Conservation (phyloP, 257 asterid genomes). For the Cynanchum wilfordii region DNA sequence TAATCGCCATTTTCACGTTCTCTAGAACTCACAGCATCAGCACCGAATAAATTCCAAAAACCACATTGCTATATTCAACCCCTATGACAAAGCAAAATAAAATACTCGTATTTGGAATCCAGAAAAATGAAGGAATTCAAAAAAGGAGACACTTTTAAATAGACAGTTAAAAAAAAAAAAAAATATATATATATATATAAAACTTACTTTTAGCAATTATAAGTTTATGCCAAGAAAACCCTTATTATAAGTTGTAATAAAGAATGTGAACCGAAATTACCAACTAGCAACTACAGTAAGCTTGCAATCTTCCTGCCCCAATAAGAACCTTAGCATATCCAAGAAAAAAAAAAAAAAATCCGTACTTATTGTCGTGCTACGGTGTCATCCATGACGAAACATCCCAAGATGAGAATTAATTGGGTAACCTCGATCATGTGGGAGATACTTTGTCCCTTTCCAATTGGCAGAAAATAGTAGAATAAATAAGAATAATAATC, state of each 20-base stretch:
- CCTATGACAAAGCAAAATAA: not conserved
- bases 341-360: not conserved
- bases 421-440: no score
- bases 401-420: not conserved
- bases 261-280: no score
- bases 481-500: not conserved
- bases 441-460: no score
- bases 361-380: constrained; percentile 5
- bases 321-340: not conserved
- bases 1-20: constrained; percentile 14
- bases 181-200: no score
- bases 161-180: no score
- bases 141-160: no score
- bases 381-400: not conserved
- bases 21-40: not conserved
- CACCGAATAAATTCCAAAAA: not conserved
- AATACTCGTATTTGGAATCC: no score
- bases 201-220: no score
- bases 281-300: not conserved
- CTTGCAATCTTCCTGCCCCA: not conserved
- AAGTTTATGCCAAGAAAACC: not conserved
- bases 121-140: no score
- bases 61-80: not conserved
- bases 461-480: not conserved
- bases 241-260: not conserved